Evolutionary conservation across 1,284 basidiomycete species (phyloP), one percentile per base, ranked within the genome.

Genomic region (Salmacisia buchloeana): DNA sequence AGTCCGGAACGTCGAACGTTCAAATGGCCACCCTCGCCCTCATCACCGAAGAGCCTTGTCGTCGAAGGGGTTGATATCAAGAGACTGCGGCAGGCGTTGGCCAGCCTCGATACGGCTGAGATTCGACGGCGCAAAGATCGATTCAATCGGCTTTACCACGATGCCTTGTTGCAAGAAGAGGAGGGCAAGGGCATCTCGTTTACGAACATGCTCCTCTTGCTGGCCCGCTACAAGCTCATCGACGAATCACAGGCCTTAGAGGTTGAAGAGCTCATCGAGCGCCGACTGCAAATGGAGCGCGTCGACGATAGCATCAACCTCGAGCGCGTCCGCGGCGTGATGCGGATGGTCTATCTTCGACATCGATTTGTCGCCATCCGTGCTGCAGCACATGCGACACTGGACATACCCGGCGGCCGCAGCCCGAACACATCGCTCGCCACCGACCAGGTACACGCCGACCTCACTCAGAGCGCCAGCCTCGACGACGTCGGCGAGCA

Each of bases 161-260:
- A 78, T 54, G 70, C 72, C 1, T 43, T 54, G 21, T 1, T 72
- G 6, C 58, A 69, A 25, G 86, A 88, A 67, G 85, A 89, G 66
- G 68, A 71, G 2, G 66, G 63, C 57, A 73, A 75, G n/a, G 74
- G 94, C 9, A 90, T 98, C 66, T 89, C 91, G 21, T 97, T 97
- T 82, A 91, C 87, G 5, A 85, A 88, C 46, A 96, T 97, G 92
- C 84, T 97, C 13, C 78, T 90, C 54, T 82, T 97, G 61, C 82
- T 98, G 35, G 90, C 92, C 0, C 93, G 96, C 77, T 88, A 97
- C 81, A 94, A 91, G 80, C 82, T 97, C 63, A 92, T 97, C 70
- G 86, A 92, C 64, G 92, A 96, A 77, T 86, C 52, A 4, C 65
- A 70, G 10, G 73, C 77, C 21, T 65, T 80, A 33, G 69, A 68